Percentiles rank a stretch among this genome's conserved stretches.
Evolutionary conservation across 1,284 basidiomycete species (phyloP).

Genomic region (Macrocystidia cucumis): DNA sequence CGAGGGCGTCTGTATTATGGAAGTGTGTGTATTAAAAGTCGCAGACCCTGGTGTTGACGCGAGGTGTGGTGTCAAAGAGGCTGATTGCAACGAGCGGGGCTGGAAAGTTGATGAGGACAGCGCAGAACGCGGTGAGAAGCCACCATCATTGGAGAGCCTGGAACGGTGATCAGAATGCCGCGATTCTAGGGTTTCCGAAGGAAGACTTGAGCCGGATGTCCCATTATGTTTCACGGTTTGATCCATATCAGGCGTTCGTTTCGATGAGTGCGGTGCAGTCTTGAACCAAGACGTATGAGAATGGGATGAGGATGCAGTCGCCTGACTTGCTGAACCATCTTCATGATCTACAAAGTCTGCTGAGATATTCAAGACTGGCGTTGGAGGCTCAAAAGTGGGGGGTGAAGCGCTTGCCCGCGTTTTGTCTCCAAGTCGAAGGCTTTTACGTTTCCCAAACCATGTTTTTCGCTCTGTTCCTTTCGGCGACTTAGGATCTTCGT

Average conservation of each 20-base stretch:
- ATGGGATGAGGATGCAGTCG: neutral
- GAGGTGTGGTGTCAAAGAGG: neutral
- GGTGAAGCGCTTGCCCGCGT: constrained; percentile 8
- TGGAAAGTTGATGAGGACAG: neutral
- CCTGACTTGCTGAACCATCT: neutral
- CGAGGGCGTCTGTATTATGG: neutral
- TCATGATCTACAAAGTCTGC: neutral
- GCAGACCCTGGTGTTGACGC: neutral
- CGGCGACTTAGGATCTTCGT: constrained; percentile 21
- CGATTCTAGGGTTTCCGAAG: neutral
- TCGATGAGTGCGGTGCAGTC: neutral
- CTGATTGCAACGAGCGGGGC: neutral
- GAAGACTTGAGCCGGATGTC: neutral
- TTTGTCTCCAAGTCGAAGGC: constrained; percentile 19
- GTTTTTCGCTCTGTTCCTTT: constrained; percentile 31
- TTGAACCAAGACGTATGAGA: neutral
- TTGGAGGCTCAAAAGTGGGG: constrained; percentile 5
- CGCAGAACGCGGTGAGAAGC: neutral
- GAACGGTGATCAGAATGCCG: neutral
- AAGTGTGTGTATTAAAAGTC: no score
- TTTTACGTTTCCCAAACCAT: constrained; percentile 53
- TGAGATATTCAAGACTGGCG: neutral
- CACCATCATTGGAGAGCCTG: neutral
- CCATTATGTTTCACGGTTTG: neutral
- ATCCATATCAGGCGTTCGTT: neutral